Percentiles rank a stretch among this genome's conserved stretches.
These are phyloP conservation scores for Tricholoma matsutake DNA, from an alignment of 768 basidiomycete species.

Conservation along the genomic window DNA sequence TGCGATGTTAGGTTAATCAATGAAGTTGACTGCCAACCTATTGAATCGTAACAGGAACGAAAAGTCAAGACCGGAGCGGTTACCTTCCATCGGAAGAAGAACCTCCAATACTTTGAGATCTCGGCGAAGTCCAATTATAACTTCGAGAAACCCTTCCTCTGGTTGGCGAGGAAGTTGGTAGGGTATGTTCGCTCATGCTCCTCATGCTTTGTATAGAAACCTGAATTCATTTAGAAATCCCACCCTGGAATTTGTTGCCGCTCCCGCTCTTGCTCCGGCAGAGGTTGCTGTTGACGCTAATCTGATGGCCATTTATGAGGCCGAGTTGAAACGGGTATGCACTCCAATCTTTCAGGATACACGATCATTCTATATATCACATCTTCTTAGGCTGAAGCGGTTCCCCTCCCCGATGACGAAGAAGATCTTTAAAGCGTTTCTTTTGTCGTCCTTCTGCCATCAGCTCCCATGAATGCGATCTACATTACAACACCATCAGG, in stretches of 20 bases:
- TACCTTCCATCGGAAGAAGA: conserved; percentile 99
- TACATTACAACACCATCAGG: conserved; percentile 22
- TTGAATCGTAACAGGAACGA: conserved; percentile 66
- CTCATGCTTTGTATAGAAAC: background rate
- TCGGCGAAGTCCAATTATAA: conserved; percentile 99
- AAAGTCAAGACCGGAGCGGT: conserved; percentile 99
- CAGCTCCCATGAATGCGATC: conserved; percentile 19
- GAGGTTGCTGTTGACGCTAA: conserved; percentile 80
- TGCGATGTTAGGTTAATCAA: conserved; percentile 7
- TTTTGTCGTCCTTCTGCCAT: conserved; percentile 14
- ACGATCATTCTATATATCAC: background rate
- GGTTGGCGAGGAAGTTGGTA: conserved; percentile 97
- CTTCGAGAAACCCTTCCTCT: conserved; percentile 99
- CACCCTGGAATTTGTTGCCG: conserved; percentile 91
- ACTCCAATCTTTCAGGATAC: background rate
- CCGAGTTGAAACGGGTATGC: conserved; percentile 68
- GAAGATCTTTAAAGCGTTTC: conserved; percentile 64
- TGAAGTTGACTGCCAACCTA: conserved; percentile 1
- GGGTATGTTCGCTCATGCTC: conserved; percentile 54
- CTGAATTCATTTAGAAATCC: conserved; percentile 56
- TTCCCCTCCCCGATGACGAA: conserved; percentile 98
- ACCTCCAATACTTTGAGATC: conserved; percentile 99
- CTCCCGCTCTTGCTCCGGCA: conserved; percentile 92
- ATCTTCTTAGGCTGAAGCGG: conserved; percentile 65
- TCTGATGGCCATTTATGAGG: conserved; percentile 78